Evolutionary conservation across 495 filamentous ascomycete genomes (phyloP), one percentile per base, ranked within the genome.

Genomic region (Hyphodiscus hymeniophilus): DNA sequence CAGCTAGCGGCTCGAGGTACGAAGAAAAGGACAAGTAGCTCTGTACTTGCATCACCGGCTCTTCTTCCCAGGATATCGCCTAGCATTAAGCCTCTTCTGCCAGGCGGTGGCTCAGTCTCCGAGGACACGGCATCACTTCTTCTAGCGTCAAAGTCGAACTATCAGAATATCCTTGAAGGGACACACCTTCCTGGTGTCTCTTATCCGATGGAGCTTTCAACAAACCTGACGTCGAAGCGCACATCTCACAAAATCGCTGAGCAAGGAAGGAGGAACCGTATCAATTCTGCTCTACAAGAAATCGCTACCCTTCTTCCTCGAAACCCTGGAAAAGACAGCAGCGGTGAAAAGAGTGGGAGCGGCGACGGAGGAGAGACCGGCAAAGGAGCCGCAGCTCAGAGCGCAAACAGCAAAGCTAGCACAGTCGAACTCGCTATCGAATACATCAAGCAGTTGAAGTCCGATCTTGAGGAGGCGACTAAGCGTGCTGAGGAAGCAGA

Each of bases 221-320:
- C 89, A 26, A 94, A 94, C 45, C 68, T 98, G 24, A 96, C 89
- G 21, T 94, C 88, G 8, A 98, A 98, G 69, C 85, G 92, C 51
- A 97, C 92, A 6, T 94, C 88, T 32, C 92, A 98, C 69, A 98
- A 98, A 63, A 84, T 98, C 48, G 92, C 92, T 5, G 92, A 98
- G 64, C 92, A 98, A 67, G 94, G 92, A 3, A 80, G 92, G 18
- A 71, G 92, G 47, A 96, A 97, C 60, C 79, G 92, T 39, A 97
- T 98, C 64, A 98, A 98, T 63, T 87, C 79, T 34, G 91, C 91
- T 2, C 70, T 98, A 3, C 85, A 89, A 54, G 90, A 96, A 61
- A 95, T 98, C 48, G 88, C 91, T 36, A 74, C 78, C 0, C 68
- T 98, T 17, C 73, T 97, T 15, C 91, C 90, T 35, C 57, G 46